Percentiles rank a stretch among this genome's conserved stretches.
Conservation (phyloP, 2,329 filamentous ascomycete species). For the Colletotrichum echinochloae region DNA sequence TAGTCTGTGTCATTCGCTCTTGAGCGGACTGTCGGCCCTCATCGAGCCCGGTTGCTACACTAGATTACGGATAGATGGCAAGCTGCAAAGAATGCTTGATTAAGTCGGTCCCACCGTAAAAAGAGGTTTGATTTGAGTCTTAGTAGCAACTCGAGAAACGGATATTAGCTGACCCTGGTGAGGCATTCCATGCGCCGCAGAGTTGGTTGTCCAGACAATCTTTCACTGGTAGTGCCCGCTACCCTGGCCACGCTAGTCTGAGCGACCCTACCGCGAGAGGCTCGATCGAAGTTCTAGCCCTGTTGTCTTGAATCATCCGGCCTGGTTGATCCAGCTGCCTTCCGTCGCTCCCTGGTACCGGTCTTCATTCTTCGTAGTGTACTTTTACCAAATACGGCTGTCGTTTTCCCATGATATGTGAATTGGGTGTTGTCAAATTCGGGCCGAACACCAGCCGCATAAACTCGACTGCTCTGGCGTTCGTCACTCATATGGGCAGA, state of each 20-base stretch:
- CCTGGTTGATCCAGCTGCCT: background rate
- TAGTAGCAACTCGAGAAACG: background rate
- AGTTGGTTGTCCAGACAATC: background rate
- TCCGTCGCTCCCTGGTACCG: background rate
- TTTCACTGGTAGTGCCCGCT: constrained; percentile 7
- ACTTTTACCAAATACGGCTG: background rate
- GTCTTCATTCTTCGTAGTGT: no score
- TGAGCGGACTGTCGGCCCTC: background rate
- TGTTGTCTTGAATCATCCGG: background rate
- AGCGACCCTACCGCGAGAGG: background rate
- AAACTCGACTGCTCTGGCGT: background rate
- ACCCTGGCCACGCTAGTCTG: constrained; percentile 3
- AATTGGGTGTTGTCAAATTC: background rate
- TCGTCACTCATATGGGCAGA: constrained; percentile 11
- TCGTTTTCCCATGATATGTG: background rate
- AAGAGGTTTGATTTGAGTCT: background rate
- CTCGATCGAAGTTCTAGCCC: constrained; percentile 33
- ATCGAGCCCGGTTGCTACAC: background rate
- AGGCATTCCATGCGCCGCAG: background rate
- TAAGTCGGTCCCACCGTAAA: background rate
- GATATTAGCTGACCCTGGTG: background rate
- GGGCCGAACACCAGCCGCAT: background rate
- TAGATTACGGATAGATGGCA: background rate
- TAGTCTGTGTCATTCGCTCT: constrained; percentile 8
- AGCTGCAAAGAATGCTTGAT: background rate